A percentile compares a stretch with the other conserved stretches of the same genome.
phyloP scores from a whole-genome alignment of 116 monocot genomes.

The Phalaenopsis hybrid region DNA sequence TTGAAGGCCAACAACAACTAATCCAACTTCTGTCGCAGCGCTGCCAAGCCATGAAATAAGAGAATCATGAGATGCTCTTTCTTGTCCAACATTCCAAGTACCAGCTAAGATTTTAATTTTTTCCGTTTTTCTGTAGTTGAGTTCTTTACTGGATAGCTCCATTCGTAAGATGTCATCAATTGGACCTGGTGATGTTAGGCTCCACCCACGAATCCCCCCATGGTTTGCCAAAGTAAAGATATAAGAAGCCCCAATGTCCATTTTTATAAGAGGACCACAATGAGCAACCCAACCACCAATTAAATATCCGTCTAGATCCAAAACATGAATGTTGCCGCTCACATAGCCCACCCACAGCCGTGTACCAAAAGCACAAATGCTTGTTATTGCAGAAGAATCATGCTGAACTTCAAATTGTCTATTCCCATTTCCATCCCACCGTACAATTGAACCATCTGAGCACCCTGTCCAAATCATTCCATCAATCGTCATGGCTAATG shows the following conservation, averaged over 20 bases:
- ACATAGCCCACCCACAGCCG: conserved; percentile 62
- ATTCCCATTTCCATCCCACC: conserved; percentile 72
- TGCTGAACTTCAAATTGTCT: conserved; percentile 47
- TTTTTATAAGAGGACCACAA: conserved; percentile 45
- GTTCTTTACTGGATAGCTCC: conserved; percentile 48
- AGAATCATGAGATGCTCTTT: conserved; percentile 49
- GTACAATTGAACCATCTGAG: conserved; percentile 57
- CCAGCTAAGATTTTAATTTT: conserved; percentile 54
- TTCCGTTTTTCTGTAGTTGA: conserved; percentile 36
- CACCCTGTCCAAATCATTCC: conserved; percentile 67
- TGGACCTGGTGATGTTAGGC: conserved; percentile 53
- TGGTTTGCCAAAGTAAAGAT: conserved; percentile 59
- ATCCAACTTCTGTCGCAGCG: conserved; percentile 53
- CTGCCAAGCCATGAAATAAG: conserved; percentile 54
- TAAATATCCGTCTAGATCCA: conserved; percentile 68
- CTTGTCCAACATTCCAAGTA: conserved; percentile 78
- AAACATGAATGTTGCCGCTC: conserved; percentile 47
- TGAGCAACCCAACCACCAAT: conserved; percentile 63
- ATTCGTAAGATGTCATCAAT: conserved; percentile 50
- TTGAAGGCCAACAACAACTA: conserved; percentile 72
- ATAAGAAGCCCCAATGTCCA: conserved; percentile 42
- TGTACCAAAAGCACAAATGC: conserved; percentile 41
- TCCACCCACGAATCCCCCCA: conserved; percentile 75
- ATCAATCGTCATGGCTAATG: conserved; percentile 41
- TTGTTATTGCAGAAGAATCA: conserved; percentile 39